Percentiles rank a stretch among this genome's conserved stretches.
Evolutionary conservation across 1,284 basidiomycete species (phyloP).

Genomic region (Trichosporon asahii): DNA sequence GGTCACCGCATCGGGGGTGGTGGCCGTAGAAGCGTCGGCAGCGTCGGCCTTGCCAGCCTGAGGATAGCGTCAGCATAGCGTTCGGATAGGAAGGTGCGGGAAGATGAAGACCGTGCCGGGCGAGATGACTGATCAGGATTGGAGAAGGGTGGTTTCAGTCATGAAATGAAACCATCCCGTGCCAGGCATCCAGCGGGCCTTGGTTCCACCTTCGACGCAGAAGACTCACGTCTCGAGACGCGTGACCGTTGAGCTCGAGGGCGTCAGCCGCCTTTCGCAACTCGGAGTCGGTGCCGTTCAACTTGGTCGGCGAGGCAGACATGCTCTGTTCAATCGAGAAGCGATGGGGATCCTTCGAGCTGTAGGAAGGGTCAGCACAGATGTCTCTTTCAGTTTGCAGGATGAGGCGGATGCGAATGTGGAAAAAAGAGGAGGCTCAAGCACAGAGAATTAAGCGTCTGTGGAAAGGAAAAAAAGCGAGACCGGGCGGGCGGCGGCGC

Average conservation of each 20-base stretch:
- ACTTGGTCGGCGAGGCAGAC: constrained; percentile 34
- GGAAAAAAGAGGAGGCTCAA: constrained; percentile 10
- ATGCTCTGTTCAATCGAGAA: constrained; percentile 26
- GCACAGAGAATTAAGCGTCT: constrained; percentile 8
- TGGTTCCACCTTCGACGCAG: background rate
- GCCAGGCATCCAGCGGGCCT: background rate
- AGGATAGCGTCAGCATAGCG: background rate
- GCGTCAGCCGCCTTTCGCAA: constrained; percentile 25
- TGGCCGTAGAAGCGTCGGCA: constrained; percentile 1
- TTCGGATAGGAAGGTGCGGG: background rate
- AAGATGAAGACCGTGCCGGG: background rate
- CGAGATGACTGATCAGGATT: background rate
- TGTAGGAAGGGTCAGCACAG: background rate
- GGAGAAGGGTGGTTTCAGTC: background rate
- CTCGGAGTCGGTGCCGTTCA: constrained; percentile 31
- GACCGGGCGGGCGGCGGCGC: constrained; percentile 1
- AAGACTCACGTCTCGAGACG: constrained; percentile 41
- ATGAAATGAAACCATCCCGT: background rate
- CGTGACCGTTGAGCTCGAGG: constrained; percentile 39
- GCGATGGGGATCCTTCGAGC: constrained; percentile 24
- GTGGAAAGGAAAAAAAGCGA: constrained; percentile 14
- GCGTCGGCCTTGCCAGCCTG: constrained; percentile 4
- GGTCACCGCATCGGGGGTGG: constrained; percentile 16
- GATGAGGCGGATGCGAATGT: background rate
- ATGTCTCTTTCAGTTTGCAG: background rate